Evolutionary conservation across 768 basidiomycete species (phyloP), one percentile per base, ranked within the genome.

Genomic region (Pilatotrama ljubarskyi): DNA sequence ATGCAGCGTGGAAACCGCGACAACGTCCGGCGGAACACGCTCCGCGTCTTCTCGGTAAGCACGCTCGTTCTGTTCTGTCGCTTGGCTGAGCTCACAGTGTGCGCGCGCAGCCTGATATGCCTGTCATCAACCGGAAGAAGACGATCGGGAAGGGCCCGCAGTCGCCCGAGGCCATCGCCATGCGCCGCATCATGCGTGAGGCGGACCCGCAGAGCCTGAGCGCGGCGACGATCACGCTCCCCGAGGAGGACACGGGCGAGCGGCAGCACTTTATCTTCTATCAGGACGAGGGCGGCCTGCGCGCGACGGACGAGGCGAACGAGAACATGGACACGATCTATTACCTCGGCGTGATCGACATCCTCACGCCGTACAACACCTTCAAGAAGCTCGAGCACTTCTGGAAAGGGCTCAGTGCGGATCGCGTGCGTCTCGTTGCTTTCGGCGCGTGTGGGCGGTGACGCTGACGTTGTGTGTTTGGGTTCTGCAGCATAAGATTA

Each of bases 271-370:
- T 96, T 70, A 73, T 98, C 25, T 99, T 99, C 74, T 98, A 97
- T 70, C 93, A 95, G 67, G 95, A 99, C 69, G 97, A 98, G 66
- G 95, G 95, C 13, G 97, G 97, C 0, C 70, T 96, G 43, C 82
- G 90, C 32, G 93, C 95, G 36, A 97, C 96, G 17, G 86, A 95
- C 72, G 95, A 98, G 67, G 74, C 73, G 9, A 96, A 98, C 72
- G 79, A 82, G 18, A 73, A 79, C 1, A 73, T 88, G 74, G 87
- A 89, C 64, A 84, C 84, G 47, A 89, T 97, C 55, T 97, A 96
- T 73, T 98, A 98, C 73, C 78, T 98, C 9, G 96, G 97, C 22
- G 84, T 99, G 54, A 99, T 99, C 69, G 97, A 99, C 74, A 98
- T 98, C 64, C 76, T 95, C 60, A 98, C 97, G 24, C 96, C 95